A percentile compares a stretch with the other conserved stretches of the same genome.
Evolutionary conservation across 805 yeast species (phyloP).

Genomic region (Kodamaea nitidulidarum): DNA sequence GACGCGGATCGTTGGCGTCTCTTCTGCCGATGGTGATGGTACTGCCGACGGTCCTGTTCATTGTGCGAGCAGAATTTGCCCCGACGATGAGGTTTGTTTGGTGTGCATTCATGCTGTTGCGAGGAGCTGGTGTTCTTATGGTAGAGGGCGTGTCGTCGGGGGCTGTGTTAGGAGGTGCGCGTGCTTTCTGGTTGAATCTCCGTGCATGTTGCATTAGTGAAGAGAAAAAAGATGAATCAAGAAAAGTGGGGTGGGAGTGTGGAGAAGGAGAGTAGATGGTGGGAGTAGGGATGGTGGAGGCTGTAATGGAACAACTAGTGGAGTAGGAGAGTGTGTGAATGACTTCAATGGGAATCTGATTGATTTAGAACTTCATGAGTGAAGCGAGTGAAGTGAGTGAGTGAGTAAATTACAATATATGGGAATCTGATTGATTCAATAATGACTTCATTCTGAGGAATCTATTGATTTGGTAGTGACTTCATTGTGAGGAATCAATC

Average conservation of each 20-base stretch:
- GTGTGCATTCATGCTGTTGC: slow-evolving; percentile 1
- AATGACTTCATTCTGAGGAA: too few species aligned
- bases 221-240: not conserved
- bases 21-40: slow-evolving; percentile 21
- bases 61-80: slow-evolving; percentile 6
- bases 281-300: too few species aligned
- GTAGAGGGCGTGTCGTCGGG: not conserved
- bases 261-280: not conserved
- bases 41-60: slow-evolving; percentile 20
- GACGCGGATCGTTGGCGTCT: slow-evolving; percentile 2
- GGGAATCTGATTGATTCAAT: too few species aligned
- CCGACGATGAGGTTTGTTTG: slow-evolving; percentile 6
- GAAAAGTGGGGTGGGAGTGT: not conserved
- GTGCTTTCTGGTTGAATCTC: slow-evolving; percentile 12
- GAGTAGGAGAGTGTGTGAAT: too few species aligned
- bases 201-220: slow-evolving; percentile 30
- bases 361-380: too few species aligned
- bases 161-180: slow-evolving; percentile 7
- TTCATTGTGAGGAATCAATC: too few species aligned
- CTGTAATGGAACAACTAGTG: too few species aligned
- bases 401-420: too few species aligned
- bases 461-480: too few species aligned
- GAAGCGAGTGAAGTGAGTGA: too few species aligned
- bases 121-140: too few species aligned
- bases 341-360: too few species aligned